Evolutionary conservation across 495 filamentous ascomycete genomes (phyloP), one percentile per base, ranked within the genome.

Genomic region (Staphylotrichum longicolle): DNA sequence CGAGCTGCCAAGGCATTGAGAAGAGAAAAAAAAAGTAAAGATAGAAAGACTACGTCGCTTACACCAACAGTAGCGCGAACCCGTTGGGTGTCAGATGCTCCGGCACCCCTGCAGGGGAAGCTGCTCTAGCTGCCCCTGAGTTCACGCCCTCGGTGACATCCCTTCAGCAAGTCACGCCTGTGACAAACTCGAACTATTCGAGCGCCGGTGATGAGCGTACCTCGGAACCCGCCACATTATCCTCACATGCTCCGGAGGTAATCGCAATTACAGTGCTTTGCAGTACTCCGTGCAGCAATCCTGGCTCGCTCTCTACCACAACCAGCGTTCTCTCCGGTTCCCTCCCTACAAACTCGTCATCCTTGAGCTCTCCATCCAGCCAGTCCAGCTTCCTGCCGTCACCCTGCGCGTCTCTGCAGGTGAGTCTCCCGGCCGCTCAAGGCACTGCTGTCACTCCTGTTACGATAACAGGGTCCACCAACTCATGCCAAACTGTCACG

Each of bases 181-280:
- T 42, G 6, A 50, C 37, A n/a, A 60, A 63, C 37, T 45, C 65
- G 5, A 69, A 63, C 32, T 66, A 65, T 54, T 54, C 66, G 27
- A 61, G 49, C 54, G 63, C 59, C 7, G 34, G 45, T 7, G 60
- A 27, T 27, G 20, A 68, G 8, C 61, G 66, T 14, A 65, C 63
- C 15, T 75, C 76, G n/a, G 66, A 37, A 11, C 32, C 66, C 63
- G 35, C 50, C 53, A 49, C 62, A 37, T 47, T 20, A 5, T 61
- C 60, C 45, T 37, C 27, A 58, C 3, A 59, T 27, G 40, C 30
- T 34, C 12, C 75, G 5, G 66, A 69, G 27, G 57, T 73, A 39
- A n/a, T 72, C 40, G 70, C 70, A 11, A 56, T 69, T 49, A 68
- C 68, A 7, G 30, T 68, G 32, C n/a, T 49, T n/a, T 27, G 20